These are phyloP conservation scores for Parathielavia appendiculata DNA, from an alignment of 495 filamentous ascomycete genomes.

Conservation along the genomic window DNA sequence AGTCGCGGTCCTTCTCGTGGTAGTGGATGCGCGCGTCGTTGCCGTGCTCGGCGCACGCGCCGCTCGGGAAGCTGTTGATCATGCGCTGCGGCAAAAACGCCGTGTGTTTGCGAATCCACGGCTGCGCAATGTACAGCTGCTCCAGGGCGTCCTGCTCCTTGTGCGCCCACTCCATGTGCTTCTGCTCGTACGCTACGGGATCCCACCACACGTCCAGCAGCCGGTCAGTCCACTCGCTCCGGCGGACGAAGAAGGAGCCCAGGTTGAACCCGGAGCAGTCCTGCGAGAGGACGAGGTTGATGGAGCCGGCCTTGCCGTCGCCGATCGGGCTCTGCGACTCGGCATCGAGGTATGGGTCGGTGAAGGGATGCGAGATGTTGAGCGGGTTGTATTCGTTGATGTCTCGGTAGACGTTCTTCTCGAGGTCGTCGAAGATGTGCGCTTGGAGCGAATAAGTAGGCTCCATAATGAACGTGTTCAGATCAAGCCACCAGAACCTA, in stretches of 20 bases:
- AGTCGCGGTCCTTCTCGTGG: constrained; percentile 75
- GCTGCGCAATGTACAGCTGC: constrained; percentile 83
- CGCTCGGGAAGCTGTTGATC: constrained; percentile 89
- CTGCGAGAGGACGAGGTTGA: constrained; percentile 85
- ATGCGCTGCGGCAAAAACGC: constrained; percentile 87
- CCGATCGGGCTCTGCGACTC: constrained; percentile 64
- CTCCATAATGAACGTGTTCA: constrained; percentile 98
- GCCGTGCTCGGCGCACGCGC: constrained; percentile 72
- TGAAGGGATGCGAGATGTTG: constrained; percentile 81
- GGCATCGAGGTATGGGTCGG: constrained; percentile 66
- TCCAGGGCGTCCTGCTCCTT: constrained; percentile 96
- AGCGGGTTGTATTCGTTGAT: constrained; percentile 95
- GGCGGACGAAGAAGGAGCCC: constrained; percentile 86
- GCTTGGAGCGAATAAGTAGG: constrained; percentile 82
- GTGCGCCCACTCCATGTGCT: constrained; percentile 99
- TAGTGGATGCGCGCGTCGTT: constrained; percentile 79
- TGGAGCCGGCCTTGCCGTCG: constrained; percentile 64
- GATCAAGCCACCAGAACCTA: constrained; percentile 99
- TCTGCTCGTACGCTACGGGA: constrained; percentile 94
- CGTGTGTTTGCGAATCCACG: constrained; percentile 84
- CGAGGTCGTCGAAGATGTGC: constrained; percentile 81
- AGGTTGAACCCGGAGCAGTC: constrained; percentile 97
- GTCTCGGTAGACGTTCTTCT: constrained; percentile 78
- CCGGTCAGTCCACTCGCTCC: constrained; percentile 84
- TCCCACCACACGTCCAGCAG: constrained; percentile 98